Evolutionary conservation across 495 filamentous ascomycete species (phyloP).

Genomic region (Penicillium macrosclerotiorum): DNA sequence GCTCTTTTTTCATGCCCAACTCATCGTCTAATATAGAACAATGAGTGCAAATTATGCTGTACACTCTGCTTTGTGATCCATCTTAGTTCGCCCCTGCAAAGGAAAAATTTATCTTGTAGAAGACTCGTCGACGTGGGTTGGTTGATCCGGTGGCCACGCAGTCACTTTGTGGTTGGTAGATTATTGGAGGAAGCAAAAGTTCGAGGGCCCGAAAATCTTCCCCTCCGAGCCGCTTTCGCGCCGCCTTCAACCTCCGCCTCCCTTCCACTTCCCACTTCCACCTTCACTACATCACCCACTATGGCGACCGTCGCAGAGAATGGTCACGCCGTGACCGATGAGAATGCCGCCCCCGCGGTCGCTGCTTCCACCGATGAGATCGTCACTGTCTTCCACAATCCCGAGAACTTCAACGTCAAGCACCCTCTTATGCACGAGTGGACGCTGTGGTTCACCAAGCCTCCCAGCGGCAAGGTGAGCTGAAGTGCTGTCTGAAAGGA

Average conservation of each 20-base stretch:
- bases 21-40: too few species aligned
- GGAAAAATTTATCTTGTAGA: too few species aligned
- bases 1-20: too few species aligned
- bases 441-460: conserved; percentile 99
- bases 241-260: conserved; percentile 14
- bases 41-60: too few species aligned
- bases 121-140: too few species aligned
- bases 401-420: conserved; percentile 98
- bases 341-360: conserved; percentile 39
- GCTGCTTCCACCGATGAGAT: conserved; percentile 31
- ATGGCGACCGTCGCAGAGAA: conserved; percentile 48
- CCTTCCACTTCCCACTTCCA: conserved; percentile 19
- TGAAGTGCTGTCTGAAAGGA: too few species aligned
- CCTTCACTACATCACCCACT: conserved; percentile 16
- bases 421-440: conserved; percentile 94
- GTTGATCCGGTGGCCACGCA: too few species aligned
- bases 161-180: too few species aligned
- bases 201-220: conserved; percentile 31
- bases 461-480: conserved; percentile 91
- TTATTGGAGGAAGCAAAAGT: too few species aligned
- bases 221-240: conserved; percentile 11
- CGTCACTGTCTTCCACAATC: conserved; percentile 93
- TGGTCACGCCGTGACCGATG: conserved; percentile 37
- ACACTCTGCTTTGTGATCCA: too few species aligned
- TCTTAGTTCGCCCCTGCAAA: too few species aligned